A percentile compares a stretch with the other conserved stretches of the same genome.
phyloP scores from a whole-genome alignment of 306 rosid genomes.

The Sicyos edulis region DNA sequence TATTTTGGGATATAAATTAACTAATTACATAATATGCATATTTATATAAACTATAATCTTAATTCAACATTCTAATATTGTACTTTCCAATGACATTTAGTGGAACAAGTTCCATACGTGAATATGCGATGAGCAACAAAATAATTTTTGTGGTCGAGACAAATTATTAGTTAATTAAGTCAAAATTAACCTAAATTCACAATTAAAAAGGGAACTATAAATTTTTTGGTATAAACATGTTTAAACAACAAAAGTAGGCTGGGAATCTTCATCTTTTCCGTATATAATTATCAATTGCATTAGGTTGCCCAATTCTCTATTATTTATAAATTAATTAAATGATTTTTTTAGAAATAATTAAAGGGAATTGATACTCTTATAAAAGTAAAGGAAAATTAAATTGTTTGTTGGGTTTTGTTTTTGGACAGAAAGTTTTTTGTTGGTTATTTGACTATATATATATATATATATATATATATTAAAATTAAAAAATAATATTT shows the following conservation, averaged over 20 bases:
- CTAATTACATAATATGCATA: background rate
- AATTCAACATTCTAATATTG: background rate
- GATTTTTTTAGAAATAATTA: too few relatives aligned
- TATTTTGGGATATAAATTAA: background rate
- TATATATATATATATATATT: background rate
- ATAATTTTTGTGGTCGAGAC: background rate
- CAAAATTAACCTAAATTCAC: background rate
- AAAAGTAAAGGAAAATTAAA: background rate
- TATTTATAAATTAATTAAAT: background rate
- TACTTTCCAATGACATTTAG: background rate
- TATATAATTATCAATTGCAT: background rate
- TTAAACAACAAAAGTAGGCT: background rate
- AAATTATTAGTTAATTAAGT: background rate
- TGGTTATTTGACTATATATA: constrained; percentile 1
- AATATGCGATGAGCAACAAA: background rate
- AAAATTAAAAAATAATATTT: background rate
- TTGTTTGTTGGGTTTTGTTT: background rate
- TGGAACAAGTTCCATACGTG: background rate
- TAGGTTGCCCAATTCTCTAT: constrained; percentile 5
- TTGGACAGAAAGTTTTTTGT: too few relatives aligned
- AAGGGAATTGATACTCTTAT: background rate
- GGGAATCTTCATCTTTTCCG: background rate
- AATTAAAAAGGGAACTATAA: background rate
- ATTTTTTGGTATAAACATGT: background rate
- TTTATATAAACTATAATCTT: background rate